Evolutionary conservation across 2,329 filamentous ascomycete genomes (phyloP), one percentile per base, ranked within the genome.

Genomic region (Ascochyta rabiei): DNA sequence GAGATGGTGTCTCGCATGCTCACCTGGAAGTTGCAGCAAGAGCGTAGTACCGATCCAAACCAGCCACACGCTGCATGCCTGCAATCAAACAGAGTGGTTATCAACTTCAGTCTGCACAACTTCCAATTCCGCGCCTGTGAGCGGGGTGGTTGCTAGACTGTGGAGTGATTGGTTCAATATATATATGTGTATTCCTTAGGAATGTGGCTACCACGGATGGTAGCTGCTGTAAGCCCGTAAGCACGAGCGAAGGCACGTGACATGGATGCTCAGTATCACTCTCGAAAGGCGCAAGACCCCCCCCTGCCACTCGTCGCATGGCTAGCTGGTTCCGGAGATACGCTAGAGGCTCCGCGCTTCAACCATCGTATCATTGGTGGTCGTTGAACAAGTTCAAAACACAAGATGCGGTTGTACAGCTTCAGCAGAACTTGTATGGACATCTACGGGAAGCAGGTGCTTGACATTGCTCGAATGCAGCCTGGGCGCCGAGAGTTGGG

Each of bases 381-480:
- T 52, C 51, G 18, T 30, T 30, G 5, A 34, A 43, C 31, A 21
- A n/a, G 12, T 44, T 21, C 26, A 52, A 53, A 46, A 53, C 49
- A 48, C 55, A 49, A 56, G 48, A 56, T 53, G 42, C 42, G 26
- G 26, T 48, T 6, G 13, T 26, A 12, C 50, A 45, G 19, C 30
- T 30, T 16, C 23, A 46, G 15, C 10, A 42, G 39, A 30, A 21
- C n/a, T 24, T 21, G 19, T 24, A 30, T 35, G 12, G 19, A 12
- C 24, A 16, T 37, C 2, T 13, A 13, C 12, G 6, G 40, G 18
- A 18, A 46, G 52, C 37, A 41, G 47, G 28, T 38, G 44, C 41
- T 46, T 61, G 47, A 39, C 46, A 57, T 56, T 64, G 18, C 31
- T 49, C 54, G 4, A 47, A 63, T 52, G 42, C 34, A 43, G 51